A percentile compares a stretch with the other conserved stretches of the same genome.
Conservation (phyloP, 805 yeast genomes). For the Ogataea ramenticola region DNA sequence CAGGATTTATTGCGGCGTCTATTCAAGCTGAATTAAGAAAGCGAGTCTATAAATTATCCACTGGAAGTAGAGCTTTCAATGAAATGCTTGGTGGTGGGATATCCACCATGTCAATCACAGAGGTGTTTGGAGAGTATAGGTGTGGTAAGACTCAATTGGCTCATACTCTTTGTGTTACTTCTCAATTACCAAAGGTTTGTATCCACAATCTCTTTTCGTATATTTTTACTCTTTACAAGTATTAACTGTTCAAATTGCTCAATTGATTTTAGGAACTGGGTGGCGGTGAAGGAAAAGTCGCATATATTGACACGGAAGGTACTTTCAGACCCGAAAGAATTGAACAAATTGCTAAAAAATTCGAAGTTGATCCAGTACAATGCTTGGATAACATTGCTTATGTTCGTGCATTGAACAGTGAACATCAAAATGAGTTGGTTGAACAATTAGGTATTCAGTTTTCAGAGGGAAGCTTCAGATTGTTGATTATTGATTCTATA, state of each 20-base stretch:
- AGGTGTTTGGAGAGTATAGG: constrained; percentile 74
- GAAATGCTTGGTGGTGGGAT: constrained; percentile 68
- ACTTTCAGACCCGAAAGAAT: constrained; percentile 71
- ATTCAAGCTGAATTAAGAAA: constrained; percentile 59
- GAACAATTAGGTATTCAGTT: constrained; percentile 61
- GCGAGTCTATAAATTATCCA: constrained; percentile 56
- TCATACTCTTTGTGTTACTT: constrained; percentile 70
- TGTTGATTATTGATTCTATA: constrained; percentile 62
- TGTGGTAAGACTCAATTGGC: constrained; percentile 81
- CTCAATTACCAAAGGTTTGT: constrained; percentile 54
- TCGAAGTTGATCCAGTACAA: constrained; percentile 60
- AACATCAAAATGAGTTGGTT: constrained; percentile 69
- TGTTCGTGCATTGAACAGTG: constrained; percentile 71
- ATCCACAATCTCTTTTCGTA: neutral
- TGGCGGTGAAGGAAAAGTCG: constrained; percentile 77
- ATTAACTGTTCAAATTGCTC: no score
- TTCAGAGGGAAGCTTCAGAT: constrained; percentile 57
- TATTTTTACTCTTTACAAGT: neutral
- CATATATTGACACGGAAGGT: constrained; percentile 76
- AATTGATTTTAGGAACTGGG: constrained; percentile 39
- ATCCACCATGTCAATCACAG: constrained; percentile 71
- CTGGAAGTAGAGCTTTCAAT: constrained; percentile 67
- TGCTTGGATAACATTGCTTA: constrained; percentile 68
- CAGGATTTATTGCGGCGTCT: constrained; percentile 70
- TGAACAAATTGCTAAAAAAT: constrained; percentile 58